Percentiles rank a stretch among this genome's conserved stretches.
Conservation (phyloP, 306 rosid species). For the Leucaena leucocephala region DNA sequence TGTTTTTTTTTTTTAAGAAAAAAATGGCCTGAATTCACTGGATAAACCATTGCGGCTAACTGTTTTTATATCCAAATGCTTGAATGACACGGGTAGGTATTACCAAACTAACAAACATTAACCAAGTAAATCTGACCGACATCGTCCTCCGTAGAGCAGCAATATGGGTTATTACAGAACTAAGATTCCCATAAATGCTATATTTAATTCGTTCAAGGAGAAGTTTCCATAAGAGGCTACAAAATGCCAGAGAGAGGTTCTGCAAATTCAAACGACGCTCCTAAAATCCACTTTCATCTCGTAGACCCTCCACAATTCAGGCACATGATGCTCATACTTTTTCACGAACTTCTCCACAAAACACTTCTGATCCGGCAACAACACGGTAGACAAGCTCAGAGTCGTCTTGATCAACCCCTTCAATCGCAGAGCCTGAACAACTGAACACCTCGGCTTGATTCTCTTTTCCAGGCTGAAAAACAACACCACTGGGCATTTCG, state of each 20-base stretch:
- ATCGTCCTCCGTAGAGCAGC: neutral
- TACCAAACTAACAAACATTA: neutral
- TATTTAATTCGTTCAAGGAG: neutral
- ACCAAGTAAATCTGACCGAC: neutral
- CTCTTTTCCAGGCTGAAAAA: constrained; percentile 38
- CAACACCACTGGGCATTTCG: constrained; percentile 33
- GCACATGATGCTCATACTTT: constrained; percentile 29
- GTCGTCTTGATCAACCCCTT: constrained; percentile 37
- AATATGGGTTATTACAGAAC: neutral
- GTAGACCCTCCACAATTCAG: constrained; percentile 35
- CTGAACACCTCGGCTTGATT: constrained; percentile 36
- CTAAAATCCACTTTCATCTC: constrained; percentile 29
- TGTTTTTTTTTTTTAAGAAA: neutral
- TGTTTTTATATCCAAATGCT: neutral
- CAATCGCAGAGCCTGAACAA: constrained; percentile 24
- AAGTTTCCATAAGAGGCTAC: neutral
- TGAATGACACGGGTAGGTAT: neutral
- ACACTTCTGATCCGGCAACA: constrained; percentile 18
- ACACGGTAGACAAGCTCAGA: constrained; percentile 31
- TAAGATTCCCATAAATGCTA: neutral
- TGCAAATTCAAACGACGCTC: constrained; percentile 19
- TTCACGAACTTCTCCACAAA: constrained; percentile 32
- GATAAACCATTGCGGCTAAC: neutral
- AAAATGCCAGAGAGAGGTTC: neutral
- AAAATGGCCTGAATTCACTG: neutral